Evolutionary conservation across 2,329 filamentous ascomycete species (phyloP).

Genomic region (Colletotrichum incanum): DNA sequence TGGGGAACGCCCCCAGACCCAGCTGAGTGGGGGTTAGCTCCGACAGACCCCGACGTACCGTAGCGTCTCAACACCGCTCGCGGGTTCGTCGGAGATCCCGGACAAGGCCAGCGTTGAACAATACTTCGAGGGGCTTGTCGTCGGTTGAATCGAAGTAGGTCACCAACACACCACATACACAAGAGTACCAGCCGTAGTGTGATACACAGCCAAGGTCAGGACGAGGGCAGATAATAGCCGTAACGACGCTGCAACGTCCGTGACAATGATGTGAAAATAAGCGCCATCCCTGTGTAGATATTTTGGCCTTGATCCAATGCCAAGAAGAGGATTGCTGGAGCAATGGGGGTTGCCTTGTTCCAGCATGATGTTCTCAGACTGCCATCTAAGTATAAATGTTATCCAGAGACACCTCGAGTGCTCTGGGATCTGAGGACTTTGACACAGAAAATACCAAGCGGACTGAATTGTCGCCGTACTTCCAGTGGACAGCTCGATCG

Average conservation of each 20-base stretch:
- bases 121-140: neutral
- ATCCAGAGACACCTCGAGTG: neutral
- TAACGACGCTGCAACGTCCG: too few relatives aligned
- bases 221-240: neutral
- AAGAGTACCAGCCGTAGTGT: neutral
- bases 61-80: neutral
- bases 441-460: neutral
- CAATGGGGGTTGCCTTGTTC: neutral
- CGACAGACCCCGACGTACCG: slow-evolving; percentile 4
- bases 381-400: too few relatives aligned
- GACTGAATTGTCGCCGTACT: neutral
- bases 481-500: neutral
- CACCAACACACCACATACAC: neutral
- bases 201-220: neutral
- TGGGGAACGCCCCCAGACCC: slow-evolving; percentile 20
- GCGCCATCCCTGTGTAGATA: neutral
- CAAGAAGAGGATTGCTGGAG: neutral
- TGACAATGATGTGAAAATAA: neutral
- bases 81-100: neutral
- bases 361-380: neutral
- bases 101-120: neutral
- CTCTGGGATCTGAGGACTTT: neutral
- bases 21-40: slow-evolving; percentile 34
- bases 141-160: neutral
- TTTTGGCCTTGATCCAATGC: neutral